Percentiles rank a stretch among this genome's conserved stretches.
Evolutionary conservation across 2,329 filamentous ascomycete genomes (phyloP).

Genomic region (Ophiocordyceps unilateralis): DNA sequence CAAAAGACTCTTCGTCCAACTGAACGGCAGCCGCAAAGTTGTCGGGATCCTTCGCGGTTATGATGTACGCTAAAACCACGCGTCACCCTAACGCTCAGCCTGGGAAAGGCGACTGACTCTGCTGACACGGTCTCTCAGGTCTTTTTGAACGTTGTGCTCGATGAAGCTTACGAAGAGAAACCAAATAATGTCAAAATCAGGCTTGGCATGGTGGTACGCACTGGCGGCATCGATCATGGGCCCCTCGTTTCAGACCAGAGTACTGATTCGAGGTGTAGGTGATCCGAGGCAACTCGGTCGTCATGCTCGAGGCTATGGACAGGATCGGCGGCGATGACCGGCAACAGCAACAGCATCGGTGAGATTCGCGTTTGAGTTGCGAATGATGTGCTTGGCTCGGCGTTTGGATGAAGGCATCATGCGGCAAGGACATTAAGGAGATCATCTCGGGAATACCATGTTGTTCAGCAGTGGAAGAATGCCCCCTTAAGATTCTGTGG

Average conservation of each 20-base stretch:
- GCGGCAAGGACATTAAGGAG: background rate
- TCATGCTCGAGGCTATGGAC: slow-evolving; percentile 81
- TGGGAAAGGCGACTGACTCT: background rate
- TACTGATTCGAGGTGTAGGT: slow-evolving; percentile 33
- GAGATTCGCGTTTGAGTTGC: slow-evolving; percentile 2
- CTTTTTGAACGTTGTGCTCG: slow-evolving; percentile 94
- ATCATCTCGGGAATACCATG: background rate
- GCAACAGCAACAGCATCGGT: slow-evolving; percentile 17
- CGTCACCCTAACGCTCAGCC: background rate
- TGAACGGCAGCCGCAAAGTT: slow-evolving; percentile 95
- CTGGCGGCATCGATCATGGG: background rate
- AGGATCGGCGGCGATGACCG: slow-evolving; percentile 47
- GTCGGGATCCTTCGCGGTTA: slow-evolving; percentile 89
- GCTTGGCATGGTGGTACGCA: slow-evolving; percentile 78
- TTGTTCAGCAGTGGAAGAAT: background rate
- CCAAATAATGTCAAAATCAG: slow-evolving; percentile 75
- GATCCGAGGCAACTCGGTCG: slow-evolving; percentile 93
- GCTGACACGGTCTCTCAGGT: slow-evolving; percentile 37
- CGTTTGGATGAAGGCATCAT: slow-evolving; percentile 11
- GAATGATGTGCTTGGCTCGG: slow-evolving; percentile 7
- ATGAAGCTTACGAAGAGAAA: slow-evolving; percentile 93
- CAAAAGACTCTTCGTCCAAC: slow-evolving; percentile 93
- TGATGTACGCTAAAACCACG: slow-evolving; percentile 46
- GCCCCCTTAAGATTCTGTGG: background rate
- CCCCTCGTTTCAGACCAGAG: background rate